A percentile compares a stretch with the other conserved stretches of the same genome.
Evolutionary conservation across 129 eudicot species (phyloP).

Genomic region (Ambrosia trifida): DNA sequence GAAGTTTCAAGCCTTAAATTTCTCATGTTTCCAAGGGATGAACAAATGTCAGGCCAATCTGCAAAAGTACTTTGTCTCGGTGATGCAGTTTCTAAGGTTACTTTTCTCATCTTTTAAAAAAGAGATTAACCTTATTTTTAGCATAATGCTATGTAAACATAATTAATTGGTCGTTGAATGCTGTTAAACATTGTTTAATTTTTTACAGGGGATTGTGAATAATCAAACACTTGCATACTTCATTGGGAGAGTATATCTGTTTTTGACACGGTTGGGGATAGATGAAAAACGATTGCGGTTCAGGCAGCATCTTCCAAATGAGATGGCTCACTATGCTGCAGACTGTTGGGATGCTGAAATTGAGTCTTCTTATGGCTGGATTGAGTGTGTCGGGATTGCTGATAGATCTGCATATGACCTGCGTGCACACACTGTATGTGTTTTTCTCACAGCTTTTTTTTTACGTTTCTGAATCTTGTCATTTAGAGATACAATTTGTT

Average conservation of each 20-base stretch:
- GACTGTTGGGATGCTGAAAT: constrained; percentile 89
- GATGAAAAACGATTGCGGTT: constrained; percentile 58
- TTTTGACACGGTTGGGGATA: constrained; percentile 59
- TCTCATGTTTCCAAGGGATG: constrained; percentile 72
- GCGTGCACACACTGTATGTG: constrained; percentile 63
- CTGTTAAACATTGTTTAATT: background rate
- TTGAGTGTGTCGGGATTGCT: constrained; percentile 78
- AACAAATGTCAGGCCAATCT: constrained; percentile 53
- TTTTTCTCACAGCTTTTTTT: background rate
- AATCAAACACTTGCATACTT: constrained; percentile 73
- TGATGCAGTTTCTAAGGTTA: constrained; percentile 57
- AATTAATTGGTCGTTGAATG: background rate
- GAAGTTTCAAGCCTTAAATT: constrained; percentile 56
- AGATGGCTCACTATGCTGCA: constrained; percentile 85
- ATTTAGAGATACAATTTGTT: background rate
- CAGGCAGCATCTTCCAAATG: constrained; percentile 74
- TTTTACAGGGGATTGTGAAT: constrained; percentile 59
- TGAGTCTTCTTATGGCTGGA: constrained; percentile 72
- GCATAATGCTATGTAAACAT: background rate
- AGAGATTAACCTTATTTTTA: background rate
- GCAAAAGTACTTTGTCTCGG: constrained; percentile 51
- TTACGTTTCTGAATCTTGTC: background rate
- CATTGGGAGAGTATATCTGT: constrained; percentile 64
- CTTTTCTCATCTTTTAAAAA: background rate
- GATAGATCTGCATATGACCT: constrained; percentile 74